Conservation (phyloP, 2,329 filamentous ascomycete genomes). For the Fonsecaea monophora region DNA sequence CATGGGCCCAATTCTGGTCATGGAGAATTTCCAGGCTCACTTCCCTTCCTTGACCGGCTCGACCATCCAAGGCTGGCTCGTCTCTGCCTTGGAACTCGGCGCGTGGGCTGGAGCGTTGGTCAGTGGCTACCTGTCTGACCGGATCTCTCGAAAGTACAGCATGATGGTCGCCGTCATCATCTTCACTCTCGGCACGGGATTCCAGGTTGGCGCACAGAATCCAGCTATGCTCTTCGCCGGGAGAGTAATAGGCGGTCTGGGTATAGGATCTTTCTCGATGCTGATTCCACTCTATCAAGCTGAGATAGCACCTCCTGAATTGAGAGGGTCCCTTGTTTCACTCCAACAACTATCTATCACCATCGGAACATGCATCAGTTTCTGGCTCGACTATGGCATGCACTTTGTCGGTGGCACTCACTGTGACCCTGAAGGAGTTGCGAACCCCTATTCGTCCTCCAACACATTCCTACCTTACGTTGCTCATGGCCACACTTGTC, state of each 20-base stretch:
- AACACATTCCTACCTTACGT: background rate
- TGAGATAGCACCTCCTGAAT: constrained; percentile 47
- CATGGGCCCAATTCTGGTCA: background rate
- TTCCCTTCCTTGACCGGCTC: background rate
- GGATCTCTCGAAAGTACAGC: constrained; percentile 43
- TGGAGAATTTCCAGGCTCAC: background rate
- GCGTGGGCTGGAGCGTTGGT: constrained; percentile 47
- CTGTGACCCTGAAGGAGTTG: constrained; percentile 15
- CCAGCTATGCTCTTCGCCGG: background rate
- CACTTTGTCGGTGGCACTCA: constrained; percentile 13
- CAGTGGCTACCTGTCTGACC: constrained; percentile 47
- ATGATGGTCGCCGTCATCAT: constrained; percentile 42
- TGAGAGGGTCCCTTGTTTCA: constrained; percentile 50
- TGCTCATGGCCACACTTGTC: constrained; percentile 43
- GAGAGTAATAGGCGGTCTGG: background rate
- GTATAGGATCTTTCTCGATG: constrained; percentile 43
- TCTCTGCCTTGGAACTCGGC: constrained; percentile 33
- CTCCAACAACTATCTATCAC: constrained; percentile 53
- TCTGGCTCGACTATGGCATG: constrained; percentile 51
- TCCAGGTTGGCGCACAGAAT: constrained; percentile 54
- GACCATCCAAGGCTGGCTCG: background rate
- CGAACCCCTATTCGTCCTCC: constrained; percentile 2
- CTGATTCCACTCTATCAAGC: constrained; percentile 33
- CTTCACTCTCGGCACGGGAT: constrained; percentile 47
- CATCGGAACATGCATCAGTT: constrained; percentile 52